Base-by-base conservation (phyloP, 345 rosid genomes). In the Murraya koenigii region DNA sequence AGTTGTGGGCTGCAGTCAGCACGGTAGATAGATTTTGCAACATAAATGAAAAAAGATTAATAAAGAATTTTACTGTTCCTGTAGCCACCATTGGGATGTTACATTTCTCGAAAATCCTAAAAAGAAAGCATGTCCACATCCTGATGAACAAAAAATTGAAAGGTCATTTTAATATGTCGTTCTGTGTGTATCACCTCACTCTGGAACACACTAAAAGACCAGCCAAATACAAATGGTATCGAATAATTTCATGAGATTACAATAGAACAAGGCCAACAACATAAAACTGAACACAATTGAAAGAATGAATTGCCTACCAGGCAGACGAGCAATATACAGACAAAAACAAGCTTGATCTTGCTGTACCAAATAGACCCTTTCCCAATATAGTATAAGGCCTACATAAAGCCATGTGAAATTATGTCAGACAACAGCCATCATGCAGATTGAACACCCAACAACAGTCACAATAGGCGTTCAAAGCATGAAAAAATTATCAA, bases 331-430 rank as follows among this genome's bases (percentile, higher is more conserved):
- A 93, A 86, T 93, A 95, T 19, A 81, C 79, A 52, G 98, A 90
- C 47, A 95, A 90, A 88, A 95, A 95, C 80, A 92, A 89, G 89
- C 97, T 96, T 80, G 99, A 96, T 87, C 98, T 90, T 47, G 92
- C 90, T 38, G 95, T 96, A 62, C 98, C 98, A 64, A 92, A 79
- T 80, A 96, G 92, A 79, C 97, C 87, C 83, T 93, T 93, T 64
- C 91, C 91, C 72, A 93, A 81, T 80, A 96, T 90, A 9, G 87
- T 78, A 81, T 62, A 80, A 33, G 95, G 97, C 87, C 99, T 96
- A 89, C 73, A 82, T 44, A 63, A 76, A 78, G 62, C 65, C 56
- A 77, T 77, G 78, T 20, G 69, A 39, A 61, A 75, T 32, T 13
- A 64, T 36, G 68, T 75, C 38, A 84, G 74, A 68, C 67, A 66